These are phyloP conservation scores for Ganoderma meredithae DNA, from an alignment of 1,284 basidiomycete species.

Conservation along the genomic window DNA sequence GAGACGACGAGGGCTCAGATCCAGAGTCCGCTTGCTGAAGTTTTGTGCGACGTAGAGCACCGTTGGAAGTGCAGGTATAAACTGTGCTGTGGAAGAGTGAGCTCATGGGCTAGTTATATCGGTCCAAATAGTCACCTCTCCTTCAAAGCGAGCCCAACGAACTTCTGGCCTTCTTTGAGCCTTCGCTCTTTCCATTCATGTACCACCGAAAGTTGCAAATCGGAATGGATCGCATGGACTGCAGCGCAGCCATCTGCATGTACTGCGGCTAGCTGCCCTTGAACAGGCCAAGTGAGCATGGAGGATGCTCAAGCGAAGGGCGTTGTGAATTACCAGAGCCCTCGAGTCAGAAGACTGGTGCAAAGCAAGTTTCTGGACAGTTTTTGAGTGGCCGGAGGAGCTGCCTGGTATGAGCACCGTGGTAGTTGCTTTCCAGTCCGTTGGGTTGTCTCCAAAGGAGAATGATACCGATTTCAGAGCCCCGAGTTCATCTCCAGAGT, in stretches of 20 bases:
- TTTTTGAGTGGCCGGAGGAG: constrained; percentile 44
- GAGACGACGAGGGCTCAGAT: constrained; percentile 31
- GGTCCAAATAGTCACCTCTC: constrained; percentile 46
- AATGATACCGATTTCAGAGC: constrained; percentile 69
- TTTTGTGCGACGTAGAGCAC: constrained; percentile 63
- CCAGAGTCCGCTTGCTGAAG: constrained; percentile 39
- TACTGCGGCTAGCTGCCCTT: constrained; percentile 67
- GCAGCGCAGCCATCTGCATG: constrained; percentile 62
- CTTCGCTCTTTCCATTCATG: constrained; percentile 71
- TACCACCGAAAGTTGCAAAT: constrained; percentile 47
- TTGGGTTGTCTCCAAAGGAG: constrained; percentile 22
- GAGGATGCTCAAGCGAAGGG: neutral
- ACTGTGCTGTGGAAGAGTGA: constrained; percentile 48
- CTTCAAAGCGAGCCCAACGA: constrained; percentile 63
- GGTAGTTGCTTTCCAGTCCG: constrained; percentile 42
- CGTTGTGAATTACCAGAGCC: constrained; percentile 35
- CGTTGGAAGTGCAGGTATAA: constrained; percentile 77
- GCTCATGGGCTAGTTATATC: neutral
- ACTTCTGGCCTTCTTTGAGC: constrained; percentile 58
- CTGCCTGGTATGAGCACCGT: constrained; percentile 47
- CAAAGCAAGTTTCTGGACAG: constrained; percentile 51
- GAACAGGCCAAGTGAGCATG: constrained; percentile 27
- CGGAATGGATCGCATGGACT: constrained; percentile 50
- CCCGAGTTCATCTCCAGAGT: constrained; percentile 78
- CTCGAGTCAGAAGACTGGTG: constrained; percentile 21